phyloP scores from a whole-genome alignment of 1,139 yeast species.

The Cylindricascospora bacillispora region DNA sequence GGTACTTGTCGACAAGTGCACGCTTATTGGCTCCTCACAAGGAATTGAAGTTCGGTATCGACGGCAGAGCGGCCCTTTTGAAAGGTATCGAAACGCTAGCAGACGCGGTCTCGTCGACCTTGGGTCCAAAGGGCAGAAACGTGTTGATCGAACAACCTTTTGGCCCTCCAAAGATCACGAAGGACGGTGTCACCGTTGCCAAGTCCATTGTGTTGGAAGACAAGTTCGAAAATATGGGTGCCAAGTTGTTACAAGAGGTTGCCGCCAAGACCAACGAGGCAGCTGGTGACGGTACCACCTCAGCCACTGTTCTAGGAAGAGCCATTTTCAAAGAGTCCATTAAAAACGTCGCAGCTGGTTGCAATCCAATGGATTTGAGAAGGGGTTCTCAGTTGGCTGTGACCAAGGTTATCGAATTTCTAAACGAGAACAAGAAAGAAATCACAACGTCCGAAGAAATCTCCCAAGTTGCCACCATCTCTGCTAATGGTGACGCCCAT shows the following conservation, averaged over 20 bases:
- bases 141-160: conserved; percentile 94
- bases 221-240: conserved; percentile 91
- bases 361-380: conserved; percentile 99
- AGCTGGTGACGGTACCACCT: conserved; percentile 99
- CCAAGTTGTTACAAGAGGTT: conserved; percentile 91
- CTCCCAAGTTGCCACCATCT: conserved; percentile 97
- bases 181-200: conserved; percentile 99
- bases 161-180: conserved; percentile 97
- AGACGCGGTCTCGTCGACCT: conserved; percentile 91
- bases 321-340: conserved; percentile 96
- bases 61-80: conserved; percentile 92
- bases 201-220: conserved; percentile 75
- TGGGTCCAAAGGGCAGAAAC: conserved; percentile 98
- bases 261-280: conserved; percentile 97
- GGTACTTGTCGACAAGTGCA: background rate
- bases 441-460: conserved; percentile 95
- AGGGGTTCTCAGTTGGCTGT: conserved; percentile 99
- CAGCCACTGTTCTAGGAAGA: conserved; percentile 95
- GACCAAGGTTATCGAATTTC: conserved; percentile 83
- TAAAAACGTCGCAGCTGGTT: conserved; percentile 97
- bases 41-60: conserved; percentile 96
- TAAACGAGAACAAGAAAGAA: conserved; percentile 87
- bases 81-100: conserved; percentile 96
- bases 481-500: conserved; percentile 95
- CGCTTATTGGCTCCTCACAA: conserved; percentile 56